Evolutionary conservation across 192 early-diverging fungal species (phyloP), one percentile per base, ranked within the genome.

Genomic region (Umbelopsis isabellina): DNA sequence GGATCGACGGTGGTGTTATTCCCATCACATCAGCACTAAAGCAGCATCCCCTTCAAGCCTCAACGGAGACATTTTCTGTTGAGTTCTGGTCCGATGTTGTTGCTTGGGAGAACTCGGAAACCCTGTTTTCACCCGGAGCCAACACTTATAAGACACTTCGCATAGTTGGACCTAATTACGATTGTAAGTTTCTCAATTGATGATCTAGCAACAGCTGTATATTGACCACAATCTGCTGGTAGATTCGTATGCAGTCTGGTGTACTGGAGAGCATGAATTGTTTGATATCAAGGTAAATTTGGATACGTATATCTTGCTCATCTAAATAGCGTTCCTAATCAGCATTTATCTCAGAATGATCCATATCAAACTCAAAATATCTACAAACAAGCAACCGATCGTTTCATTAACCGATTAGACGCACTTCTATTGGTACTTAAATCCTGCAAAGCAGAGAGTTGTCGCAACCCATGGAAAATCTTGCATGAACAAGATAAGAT

Each of bases 131-230:
- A 2, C 55, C 33, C 15, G 70, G 70, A 13, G 65, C 70, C 18
- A 87, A 87, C 70, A 75, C 84, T 10, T 87, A 87, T 69, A 87
- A 84, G 52, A 80, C 87, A 0, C 69, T 87, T 8, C 79, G 87
- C 18, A 65, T 87, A 33, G 83, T 87, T 27, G 82, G 82, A 21
- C 61, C 74, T 30, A 72, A 74, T 2, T 80, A 84, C 68, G 84
- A 87, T 65, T 73, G 75, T 77, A 72, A 72, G 70, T 45, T 41
- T 0, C 47, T 18, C 22, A 27, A 6, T 1, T 12, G 4, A 51
- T 21, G 46, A 23, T 33, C 21, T 46, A 46, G 5, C 18, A 25
- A 20, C n/a, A n/a, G 47, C 11, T 22, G 9, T 11, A 44, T 8
- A 8, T 13, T 55, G 4, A 35, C 20, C 18, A 15, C 10, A 37